Evolutionary conservation across 306 rosid genomes (phyloP).

Genomic region (Rubus idaeus): DNA sequence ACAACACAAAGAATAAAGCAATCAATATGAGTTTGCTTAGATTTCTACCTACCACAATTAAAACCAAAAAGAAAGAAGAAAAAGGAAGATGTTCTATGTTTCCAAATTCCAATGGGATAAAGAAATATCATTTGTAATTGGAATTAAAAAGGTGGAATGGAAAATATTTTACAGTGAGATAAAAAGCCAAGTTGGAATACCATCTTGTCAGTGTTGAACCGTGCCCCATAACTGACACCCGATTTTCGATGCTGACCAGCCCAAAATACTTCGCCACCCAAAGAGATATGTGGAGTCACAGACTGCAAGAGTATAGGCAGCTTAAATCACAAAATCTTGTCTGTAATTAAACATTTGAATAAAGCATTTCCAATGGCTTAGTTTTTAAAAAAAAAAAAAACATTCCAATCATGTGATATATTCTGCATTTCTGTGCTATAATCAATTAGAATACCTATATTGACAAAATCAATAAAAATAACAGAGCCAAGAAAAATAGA

Average conservation of each 20-base stretch:
- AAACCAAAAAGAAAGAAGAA: background rate
- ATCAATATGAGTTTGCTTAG: background rate
- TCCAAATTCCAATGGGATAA: background rate
- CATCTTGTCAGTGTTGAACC: constrained; percentile 85
- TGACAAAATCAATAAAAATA: too few relatives aligned
- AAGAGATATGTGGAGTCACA: constrained; percentile 66
- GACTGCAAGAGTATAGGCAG: constrained; percentile 46
- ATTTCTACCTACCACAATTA: background rate
- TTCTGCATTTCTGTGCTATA: too few relatives aligned
- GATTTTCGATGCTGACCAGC: constrained; percentile 95
- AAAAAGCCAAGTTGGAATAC: constrained; percentile 34
- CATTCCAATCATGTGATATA: background rate
- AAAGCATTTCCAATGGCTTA: background rate
- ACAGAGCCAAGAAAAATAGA: too few relatives aligned
- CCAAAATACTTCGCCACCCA: constrained; percentile 98
- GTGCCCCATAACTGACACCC: constrained; percentile 81
- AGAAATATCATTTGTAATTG: too few relatives aligned
- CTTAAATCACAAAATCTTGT: background rate
- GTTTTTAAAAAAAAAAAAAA: background rate
- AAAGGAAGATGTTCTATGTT: background rate
- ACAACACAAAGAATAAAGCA: too few relatives aligned
- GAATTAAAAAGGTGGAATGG: too few relatives aligned
- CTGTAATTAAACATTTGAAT: background rate
- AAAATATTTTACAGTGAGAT: too few relatives aligned
- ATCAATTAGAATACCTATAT: too few relatives aligned